A percentile compares a stretch with the other conserved stretches of the same genome.
Conservation (phyloP, 2,329 filamentous ascomycete species). For the Graphiopsis chlorocephala region DNA sequence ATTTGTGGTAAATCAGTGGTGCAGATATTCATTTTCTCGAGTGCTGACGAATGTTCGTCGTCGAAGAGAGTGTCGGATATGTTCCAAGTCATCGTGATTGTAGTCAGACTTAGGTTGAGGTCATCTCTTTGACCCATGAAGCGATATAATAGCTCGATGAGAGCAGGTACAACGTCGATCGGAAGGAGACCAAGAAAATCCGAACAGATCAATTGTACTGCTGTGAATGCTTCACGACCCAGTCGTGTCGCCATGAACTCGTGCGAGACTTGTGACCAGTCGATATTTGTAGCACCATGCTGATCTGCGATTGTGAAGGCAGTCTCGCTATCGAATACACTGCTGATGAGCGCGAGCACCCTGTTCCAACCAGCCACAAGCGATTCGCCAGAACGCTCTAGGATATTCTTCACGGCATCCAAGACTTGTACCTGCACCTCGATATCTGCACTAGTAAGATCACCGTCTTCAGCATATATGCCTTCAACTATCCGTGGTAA, state of each 20-base stretch:
- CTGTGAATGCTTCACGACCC: slow-evolving; percentile 82
- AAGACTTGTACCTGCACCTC: slow-evolving; percentile 71
- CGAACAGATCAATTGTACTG: slow-evolving; percentile 87
- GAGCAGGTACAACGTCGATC: slow-evolving; percentile 69
- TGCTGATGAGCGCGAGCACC: slow-evolving; percentile 80
- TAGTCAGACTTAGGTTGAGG: slow-evolving; percentile 92
- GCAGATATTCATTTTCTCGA: slow-evolving; percentile 1
- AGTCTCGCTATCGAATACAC: slow-evolving; percentile 61
- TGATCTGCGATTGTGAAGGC: slow-evolving; percentile 11
- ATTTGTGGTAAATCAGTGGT: not conserved
- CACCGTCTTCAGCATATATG: slow-evolving; percentile 29
- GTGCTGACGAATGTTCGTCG: not conserved
- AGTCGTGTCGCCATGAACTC: slow-evolving; percentile 65
- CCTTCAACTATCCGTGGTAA: slow-evolving; percentile 48
- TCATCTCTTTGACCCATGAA: slow-evolving; percentile 90
- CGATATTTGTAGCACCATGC: slow-evolving; percentile 19
- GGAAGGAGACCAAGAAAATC: slow-evolving; percentile 77
- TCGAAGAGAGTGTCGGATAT: slow-evolving; percentile 69
- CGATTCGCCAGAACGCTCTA: slow-evolving; percentile 85
- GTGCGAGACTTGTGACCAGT: slow-evolving; percentile 30
- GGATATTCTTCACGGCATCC: slow-evolving; percentile 63
- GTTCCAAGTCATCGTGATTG: slow-evolving; percentile 94
- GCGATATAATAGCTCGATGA: slow-evolving; percentile 83
- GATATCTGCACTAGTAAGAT: slow-evolving; percentile 30
- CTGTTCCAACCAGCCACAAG: slow-evolving; percentile 81